Percentiles rank a stretch among this genome's conserved stretches.
Conservation (phyloP, 169 alveolate genomes). For the Babesia gibsoni region DNA sequence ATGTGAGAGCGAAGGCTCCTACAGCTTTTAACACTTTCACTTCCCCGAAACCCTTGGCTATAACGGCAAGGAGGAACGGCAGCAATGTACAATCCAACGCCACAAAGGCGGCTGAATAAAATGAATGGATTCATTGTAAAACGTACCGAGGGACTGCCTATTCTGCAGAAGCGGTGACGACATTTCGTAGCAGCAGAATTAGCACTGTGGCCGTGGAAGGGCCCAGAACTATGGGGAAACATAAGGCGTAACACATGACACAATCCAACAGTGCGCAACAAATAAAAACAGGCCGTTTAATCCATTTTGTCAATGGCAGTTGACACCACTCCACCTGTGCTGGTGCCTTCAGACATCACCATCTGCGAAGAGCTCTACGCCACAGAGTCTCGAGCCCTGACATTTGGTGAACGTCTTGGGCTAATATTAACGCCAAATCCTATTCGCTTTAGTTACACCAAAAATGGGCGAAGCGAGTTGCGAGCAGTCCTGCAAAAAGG, state of each 20-base stretch:
- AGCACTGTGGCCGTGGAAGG: not conserved
- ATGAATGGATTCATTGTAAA: not conserved
- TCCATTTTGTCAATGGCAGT: slow-evolving; percentile 8
- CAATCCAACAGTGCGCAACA: not conserved
- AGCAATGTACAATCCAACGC: slow-evolving; percentile 20
- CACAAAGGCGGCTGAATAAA: slow-evolving; percentile 19
- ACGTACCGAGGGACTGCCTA: slow-evolving; percentile 13
- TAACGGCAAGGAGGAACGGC: not conserved
- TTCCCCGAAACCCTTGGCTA: not conserved
- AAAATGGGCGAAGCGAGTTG: slow-evolving; percentile 45
- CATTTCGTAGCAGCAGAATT: not conserved
- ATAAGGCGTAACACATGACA: not conserved
- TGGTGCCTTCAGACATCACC: slow-evolving; percentile 64
- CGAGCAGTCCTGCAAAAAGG: slow-evolving; percentile 35
- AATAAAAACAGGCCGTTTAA: not conserved
- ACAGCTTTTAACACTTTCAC: not conserved
- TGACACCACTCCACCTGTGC: slow-evolving; percentile 29
- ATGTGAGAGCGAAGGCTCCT: not conserved
- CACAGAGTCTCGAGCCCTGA: slow-evolving; percentile 53
- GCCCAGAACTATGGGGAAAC: slow-evolving; percentile 19
- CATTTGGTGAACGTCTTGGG: slow-evolving; percentile 51
- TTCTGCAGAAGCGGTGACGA: not conserved
- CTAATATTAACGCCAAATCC: slow-evolving; percentile 57
- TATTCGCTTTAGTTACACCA: slow-evolving; percentile 36
- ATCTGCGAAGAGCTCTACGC: slow-evolving; percentile 58